phyloP scores from a whole-genome alignment of 179 eudicot genomes.

The Sideroxylon spinosum region DNA sequence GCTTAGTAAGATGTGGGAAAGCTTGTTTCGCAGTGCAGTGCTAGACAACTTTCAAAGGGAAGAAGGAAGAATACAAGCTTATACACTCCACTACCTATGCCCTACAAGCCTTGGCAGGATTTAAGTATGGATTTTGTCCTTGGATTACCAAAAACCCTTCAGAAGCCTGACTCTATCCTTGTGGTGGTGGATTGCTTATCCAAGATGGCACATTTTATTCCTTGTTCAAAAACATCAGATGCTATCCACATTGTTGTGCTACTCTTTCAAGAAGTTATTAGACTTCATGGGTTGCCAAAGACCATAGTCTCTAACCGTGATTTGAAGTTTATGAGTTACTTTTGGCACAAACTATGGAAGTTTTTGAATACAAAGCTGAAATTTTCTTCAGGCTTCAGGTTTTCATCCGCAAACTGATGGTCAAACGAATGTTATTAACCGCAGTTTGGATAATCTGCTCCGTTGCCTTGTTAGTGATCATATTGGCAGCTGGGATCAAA shows the following conservation, averaged over 20 bases:
- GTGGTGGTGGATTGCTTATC: too few relatives aligned
- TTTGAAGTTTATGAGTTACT: neutral
- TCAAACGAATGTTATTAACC: conserved; percentile 13
- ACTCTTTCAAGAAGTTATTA: neutral
- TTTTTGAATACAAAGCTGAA: conserved; percentile 1
- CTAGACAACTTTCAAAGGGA: too few relatives aligned
- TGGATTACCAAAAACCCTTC: too few relatives aligned
- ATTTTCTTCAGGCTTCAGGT: neutral
- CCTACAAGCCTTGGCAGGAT: too few relatives aligned
- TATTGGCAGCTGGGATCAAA: conserved; percentile 1
- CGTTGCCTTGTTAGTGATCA: conserved; percentile 11
- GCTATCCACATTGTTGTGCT: conserved; percentile 3
- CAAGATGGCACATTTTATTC: neutral
- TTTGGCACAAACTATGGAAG: conserved; percentile 11
- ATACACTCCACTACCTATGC: too few relatives aligned
- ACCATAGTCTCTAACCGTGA: conserved; percentile 9
- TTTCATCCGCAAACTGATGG: conserved; percentile 18
- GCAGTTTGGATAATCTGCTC: neutral
- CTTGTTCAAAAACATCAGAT: conserved; percentile 7
- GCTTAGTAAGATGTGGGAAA: too few relatives aligned
- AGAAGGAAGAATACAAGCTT: too few relatives aligned
- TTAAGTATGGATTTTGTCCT: too few relatives aligned
- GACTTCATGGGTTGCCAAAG: neutral
- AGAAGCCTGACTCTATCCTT: too few relatives aligned
- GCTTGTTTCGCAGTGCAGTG: too few relatives aligned